Conservation (phyloP, 768 basidiomycete genomes). For the Calocybe gangraenosa region DNA sequence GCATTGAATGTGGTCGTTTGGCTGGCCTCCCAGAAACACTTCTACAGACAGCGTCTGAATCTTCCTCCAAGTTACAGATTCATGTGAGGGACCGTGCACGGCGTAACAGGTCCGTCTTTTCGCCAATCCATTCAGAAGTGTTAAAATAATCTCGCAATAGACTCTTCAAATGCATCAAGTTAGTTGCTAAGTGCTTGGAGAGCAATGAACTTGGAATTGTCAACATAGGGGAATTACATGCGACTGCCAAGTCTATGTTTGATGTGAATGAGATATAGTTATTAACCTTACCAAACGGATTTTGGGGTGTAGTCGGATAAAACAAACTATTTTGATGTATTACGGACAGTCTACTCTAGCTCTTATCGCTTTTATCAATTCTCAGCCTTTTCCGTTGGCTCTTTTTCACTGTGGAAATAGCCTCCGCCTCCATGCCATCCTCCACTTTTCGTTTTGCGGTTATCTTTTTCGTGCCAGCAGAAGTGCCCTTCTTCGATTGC, state of each 20-base stretch:
- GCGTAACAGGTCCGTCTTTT: slow-evolving; percentile 43
- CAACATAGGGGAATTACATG: slow-evolving; percentile 11
- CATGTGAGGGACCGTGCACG: slow-evolving; percentile 46
- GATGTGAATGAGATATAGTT: slow-evolving; percentile 6
- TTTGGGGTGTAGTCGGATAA: too few species aligned
- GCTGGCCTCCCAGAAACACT: slow-evolving; percentile 77
- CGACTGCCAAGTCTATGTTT: slow-evolving; percentile 10
- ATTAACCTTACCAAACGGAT: not conserved
- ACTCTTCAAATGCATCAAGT: slow-evolving; percentile 10
- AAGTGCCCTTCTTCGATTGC: slow-evolving; percentile 13
- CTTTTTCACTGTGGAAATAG: slow-evolving; percentile 23
- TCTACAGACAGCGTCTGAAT: slow-evolving; percentile 53
- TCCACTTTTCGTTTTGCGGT: slow-evolving; percentile 37
- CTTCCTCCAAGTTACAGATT: slow-evolving; percentile 51
- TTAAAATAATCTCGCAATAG: slow-evolving; percentile 1
- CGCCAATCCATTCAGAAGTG: not conserved
- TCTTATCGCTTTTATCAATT: slow-evolving; percentile 24
- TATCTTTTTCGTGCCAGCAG: slow-evolving; percentile 6
- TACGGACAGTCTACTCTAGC: not conserved
- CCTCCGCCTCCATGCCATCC: slow-evolving; percentile 21
- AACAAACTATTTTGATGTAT: not conserved
- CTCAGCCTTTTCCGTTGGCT: slow-evolving; percentile 41
- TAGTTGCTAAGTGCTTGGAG: slow-evolving; percentile 7
- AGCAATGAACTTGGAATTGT: not conserved
- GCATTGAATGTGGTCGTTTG: slow-evolving; percentile 87